phyloP scores from a whole-genome alignment of 768 basidiomycete species.

The Lactarius vividus region DNA sequence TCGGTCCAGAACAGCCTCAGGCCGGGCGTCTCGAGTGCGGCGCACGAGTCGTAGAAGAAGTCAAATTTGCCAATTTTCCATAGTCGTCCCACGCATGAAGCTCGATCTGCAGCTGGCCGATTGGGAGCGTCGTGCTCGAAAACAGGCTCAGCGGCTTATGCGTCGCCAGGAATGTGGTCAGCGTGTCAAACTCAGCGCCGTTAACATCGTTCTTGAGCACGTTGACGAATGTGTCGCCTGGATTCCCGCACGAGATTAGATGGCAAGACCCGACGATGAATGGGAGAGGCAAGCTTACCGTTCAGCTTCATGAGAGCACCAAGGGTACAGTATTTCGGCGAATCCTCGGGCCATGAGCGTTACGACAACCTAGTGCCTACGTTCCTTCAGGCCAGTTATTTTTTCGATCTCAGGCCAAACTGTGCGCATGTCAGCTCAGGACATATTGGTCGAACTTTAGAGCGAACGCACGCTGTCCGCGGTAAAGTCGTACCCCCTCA shows the following conservation, averaged over 20 bases:
- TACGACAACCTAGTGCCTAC: no score
- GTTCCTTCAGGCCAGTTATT: no score
- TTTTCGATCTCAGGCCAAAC: constrained; percentile 26
- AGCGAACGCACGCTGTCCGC: no score
- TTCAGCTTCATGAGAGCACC: no score
- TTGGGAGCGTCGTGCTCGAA: constrained; percentile 41
- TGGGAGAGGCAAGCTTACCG: no score
- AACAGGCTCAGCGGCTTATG: constrained; percentile 30
- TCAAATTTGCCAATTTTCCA: constrained; percentile 45
- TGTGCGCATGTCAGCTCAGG: no score
- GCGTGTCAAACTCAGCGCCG: constrained; percentile 61
- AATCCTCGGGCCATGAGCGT: no score
- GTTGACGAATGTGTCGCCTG: constrained; percentile 59
- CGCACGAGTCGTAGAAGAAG: constrained; percentile 63
- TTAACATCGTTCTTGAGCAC: constrained; percentile 73
- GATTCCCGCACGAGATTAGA: constrained; percentile 23
- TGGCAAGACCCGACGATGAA: constrained; percentile 27
- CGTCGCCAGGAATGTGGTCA: constrained; percentile 43
- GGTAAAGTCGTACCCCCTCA: no score
- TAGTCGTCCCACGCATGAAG: constrained; percentile 42
- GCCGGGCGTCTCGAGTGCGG: constrained; percentile 49
- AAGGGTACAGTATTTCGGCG: no score
- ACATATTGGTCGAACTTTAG: no score
- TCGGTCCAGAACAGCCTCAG: constrained; percentile 55
- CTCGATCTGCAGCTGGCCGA: constrained; percentile 72